These are phyloP conservation scores for Tulasnella sp. DNA, from an alignment of 768 basidiomycete species.

Conservation along the genomic window DNA sequence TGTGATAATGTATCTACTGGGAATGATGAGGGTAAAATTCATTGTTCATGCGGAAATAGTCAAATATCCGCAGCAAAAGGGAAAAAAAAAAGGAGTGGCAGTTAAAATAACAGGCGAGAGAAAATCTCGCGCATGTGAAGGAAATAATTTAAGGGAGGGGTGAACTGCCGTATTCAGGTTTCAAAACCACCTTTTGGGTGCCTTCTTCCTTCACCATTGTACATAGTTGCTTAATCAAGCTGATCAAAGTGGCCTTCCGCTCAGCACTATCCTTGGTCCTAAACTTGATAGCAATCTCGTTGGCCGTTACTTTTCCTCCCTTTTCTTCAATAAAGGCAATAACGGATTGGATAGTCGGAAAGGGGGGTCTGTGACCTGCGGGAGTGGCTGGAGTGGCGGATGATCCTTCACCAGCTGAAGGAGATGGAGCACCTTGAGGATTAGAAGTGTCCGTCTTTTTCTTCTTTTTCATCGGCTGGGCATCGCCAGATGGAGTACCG, in stretches of 20 bases:
- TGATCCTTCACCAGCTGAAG: background rate
- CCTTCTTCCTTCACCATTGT: constrained; percentile 35
- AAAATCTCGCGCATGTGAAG: no score
- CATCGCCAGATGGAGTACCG: background rate
- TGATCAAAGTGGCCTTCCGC: constrained; percentile 64
- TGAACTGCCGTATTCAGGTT: background rate
- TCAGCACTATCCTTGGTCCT: constrained; percentile 55
- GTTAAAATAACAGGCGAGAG: no score
- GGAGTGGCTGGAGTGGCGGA: no score
- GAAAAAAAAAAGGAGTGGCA: no score
- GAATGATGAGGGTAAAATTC: no score
- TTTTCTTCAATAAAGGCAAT: constrained; percentile 63
- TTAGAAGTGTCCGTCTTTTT: background rate
- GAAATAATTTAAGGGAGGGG: background rate
- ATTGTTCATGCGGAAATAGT: no score
- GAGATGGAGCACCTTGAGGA: background rate
- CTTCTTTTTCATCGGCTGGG: constrained; percentile 36
- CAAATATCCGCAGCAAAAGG: no score
- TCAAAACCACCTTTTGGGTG: background rate
- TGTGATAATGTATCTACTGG: no score
- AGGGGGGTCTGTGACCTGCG: constrained; percentile 31
- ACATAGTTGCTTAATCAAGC: constrained; percentile 67
- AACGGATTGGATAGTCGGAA: constrained; percentile 35
- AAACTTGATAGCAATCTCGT: constrained; percentile 71
- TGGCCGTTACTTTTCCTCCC: constrained; percentile 49